These are phyloP conservation scores for Bryoglossum gracile DNA, from an alignment of 495 filamentous ascomycete species.

Conservation along the genomic window DNA sequence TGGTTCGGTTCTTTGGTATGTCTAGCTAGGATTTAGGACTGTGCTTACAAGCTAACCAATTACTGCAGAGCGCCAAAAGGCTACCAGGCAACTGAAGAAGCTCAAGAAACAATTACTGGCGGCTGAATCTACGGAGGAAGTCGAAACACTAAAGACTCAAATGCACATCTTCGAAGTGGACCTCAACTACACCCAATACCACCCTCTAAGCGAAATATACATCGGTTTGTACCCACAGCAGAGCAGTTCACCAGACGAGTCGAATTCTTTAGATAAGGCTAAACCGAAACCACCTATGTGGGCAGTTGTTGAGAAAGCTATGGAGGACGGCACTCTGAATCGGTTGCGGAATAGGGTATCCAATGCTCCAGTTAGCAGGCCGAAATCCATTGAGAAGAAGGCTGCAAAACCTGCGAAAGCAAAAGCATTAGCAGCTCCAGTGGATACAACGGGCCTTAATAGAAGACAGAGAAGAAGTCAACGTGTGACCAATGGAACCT, in stretches of 20 bases:
- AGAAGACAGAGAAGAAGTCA: conserved; percentile 18
- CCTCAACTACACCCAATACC: conserved; percentile 79
- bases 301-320: conserved; percentile 59
- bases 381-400: conserved; percentile 5
- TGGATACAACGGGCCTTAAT: conserved; percentile 22
- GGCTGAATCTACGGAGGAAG: conserved; percentile 40
- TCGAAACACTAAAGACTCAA: conserved; percentile 42
- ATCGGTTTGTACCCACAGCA: conserved; percentile 62
- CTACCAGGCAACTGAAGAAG: conserved; percentile 58
- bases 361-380: background rate
- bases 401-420: conserved; percentile 6
- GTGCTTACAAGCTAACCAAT: background rate
- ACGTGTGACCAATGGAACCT: background rate
- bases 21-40: background rate
- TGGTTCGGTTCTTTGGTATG: conserved; percentile 83
- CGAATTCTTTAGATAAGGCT: conserved; percentile 13
- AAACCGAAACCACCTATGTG: conserved; percentile 53
- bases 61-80: conserved; percentile 72
- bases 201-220: conserved; percentile 73
- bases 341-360: conserved; percentile 41
- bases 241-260: conserved; percentile 27
- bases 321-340: conserved; percentile 56
- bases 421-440: background rate
- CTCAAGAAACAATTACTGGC: conserved; percentile 48
- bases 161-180: conserved; percentile 71